Conservation (phyloP, 495 filamentous ascomycete species). For the Amphirosellinia nigrospora region DNA sequence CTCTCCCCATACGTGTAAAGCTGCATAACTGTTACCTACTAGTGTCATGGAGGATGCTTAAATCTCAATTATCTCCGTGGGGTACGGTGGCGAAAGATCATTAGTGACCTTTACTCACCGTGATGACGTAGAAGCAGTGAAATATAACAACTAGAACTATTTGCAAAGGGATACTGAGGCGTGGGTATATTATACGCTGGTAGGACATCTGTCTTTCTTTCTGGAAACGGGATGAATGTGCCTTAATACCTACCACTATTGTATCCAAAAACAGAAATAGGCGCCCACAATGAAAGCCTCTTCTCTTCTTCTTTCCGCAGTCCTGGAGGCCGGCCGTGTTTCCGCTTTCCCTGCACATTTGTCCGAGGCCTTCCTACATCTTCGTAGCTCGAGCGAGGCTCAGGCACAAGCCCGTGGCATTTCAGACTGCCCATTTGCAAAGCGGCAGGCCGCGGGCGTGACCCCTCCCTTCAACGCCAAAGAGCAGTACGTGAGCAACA, state of each 20-base stretch:
- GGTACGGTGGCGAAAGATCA: neutral
- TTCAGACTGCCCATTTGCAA: neutral
- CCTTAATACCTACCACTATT: neutral
- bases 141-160: neutral
- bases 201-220: neutral
- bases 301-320: neutral
- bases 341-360: neutral
- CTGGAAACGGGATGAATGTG: neutral
- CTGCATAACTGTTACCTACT: neutral
- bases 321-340: neutral
- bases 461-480: slow-evolving; percentile 27
- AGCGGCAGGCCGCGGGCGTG: neutral
- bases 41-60: neutral
- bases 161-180: neutral
- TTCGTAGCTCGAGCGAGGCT: neutral
- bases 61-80: neutral
- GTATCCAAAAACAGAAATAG: neutral
- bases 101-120: neutral
- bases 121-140: neutral
- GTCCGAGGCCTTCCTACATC: neutral
- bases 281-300: neutral
- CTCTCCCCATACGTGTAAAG: neutral
- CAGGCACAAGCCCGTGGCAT: neutral
- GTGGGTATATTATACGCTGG: neutral
- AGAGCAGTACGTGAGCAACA: slow-evolving; percentile 36